phyloP scores from a whole-genome alignment of 1,284 basidiomycete species.

The Ganoderma sinense region DNA sequence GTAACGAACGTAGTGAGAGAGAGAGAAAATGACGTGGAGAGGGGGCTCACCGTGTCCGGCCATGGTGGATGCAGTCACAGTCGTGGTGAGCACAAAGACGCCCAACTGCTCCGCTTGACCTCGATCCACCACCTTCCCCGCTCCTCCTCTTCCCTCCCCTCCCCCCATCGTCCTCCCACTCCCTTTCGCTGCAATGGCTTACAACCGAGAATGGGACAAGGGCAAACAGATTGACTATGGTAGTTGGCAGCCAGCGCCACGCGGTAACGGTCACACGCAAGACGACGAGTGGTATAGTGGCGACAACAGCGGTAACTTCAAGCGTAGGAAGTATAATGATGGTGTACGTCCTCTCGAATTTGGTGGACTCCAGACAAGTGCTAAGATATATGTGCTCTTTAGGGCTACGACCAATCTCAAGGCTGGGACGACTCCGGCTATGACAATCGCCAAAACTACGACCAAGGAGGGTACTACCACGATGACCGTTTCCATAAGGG shows the following conservation, averaged over 20 bases:
- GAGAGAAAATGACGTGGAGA: neutral
- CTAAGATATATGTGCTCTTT: conserved; percentile 29
- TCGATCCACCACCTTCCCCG: conserved; percentile 28
- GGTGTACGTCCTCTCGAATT: conserved; percentile 54
- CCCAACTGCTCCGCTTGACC: conserved; percentile 23
- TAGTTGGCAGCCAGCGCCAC: conserved; percentile 51
- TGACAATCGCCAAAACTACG: conserved; percentile 39
- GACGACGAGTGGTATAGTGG: conserved; percentile 76
- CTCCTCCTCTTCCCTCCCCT: conserved; percentile 3
- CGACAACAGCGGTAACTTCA: conserved; percentile 74
- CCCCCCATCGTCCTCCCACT: conserved; percentile 4
- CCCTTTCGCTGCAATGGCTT: conserved; percentile 56
- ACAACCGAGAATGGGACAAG: conserved; percentile 84
- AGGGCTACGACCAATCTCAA: conserved; percentile 59
- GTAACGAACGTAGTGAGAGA: neutral
- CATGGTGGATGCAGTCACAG: conserved; percentile 45
- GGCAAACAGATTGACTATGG: conserved; percentile 59
- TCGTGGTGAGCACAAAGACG: conserved; percentile 16
- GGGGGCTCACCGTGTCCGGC: conserved; percentile 50
- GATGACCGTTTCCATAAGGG: conserved; percentile 51
- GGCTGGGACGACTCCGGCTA: conserved; percentile 48
- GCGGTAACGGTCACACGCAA: conserved; percentile 55
- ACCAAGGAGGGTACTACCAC: conserved; percentile 49
- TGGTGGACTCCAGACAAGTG: neutral
- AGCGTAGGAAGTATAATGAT: conserved; percentile 79